phyloP scores from a whole-genome alignment of 805 yeast species.

The Millerozyma acaciae region DNA sequence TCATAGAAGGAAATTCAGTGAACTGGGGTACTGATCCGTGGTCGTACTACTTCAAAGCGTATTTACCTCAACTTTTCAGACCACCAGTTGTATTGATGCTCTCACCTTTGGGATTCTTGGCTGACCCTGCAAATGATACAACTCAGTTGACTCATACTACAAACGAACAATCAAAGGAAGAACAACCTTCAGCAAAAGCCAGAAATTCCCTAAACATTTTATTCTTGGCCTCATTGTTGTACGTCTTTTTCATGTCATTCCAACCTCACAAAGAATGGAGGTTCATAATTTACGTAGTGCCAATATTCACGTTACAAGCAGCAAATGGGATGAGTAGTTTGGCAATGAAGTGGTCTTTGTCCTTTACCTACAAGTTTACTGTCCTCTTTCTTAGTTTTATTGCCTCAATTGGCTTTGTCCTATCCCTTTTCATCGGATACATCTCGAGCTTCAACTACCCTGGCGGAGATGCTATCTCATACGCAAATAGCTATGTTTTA shows the following conservation, averaged over 20 bases:
- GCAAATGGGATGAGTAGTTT: slow-evolving; percentile 52
- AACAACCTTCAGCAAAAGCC: slow-evolving; percentile 21
- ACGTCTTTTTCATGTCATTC: slow-evolving; percentile 61
- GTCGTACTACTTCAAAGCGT: slow-evolving; percentile 57
- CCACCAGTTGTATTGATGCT: slow-evolving; percentile 45
- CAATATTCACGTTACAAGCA: slow-evolving; percentile 61
- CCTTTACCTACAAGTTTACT: slow-evolving; percentile 25
- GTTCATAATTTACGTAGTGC: slow-evolving; percentile 73
- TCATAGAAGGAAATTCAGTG: slow-evolving; percentile 65
- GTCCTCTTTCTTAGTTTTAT: slow-evolving; percentile 19
- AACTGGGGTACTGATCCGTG: slow-evolving; percentile 87
- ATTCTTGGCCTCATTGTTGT: slow-evolving; percentile 49
- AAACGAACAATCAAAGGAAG: slow-evolving; percentile 8
- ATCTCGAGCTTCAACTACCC: slow-evolving; percentile 80
- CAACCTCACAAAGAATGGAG: slow-evolving; percentile 96
- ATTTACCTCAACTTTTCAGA: slow-evolving; percentile 34
- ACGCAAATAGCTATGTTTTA: slow-evolving; percentile 45
- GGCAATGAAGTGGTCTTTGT: slow-evolving; percentile 13
- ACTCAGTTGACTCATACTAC: neutral
- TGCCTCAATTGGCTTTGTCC: slow-evolving; percentile 23
- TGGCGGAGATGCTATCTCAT: slow-evolving; percentile 71
- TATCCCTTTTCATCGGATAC: slow-evolving; percentile 51
- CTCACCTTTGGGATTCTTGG: slow-evolving; percentile 33
- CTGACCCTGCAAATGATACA: slow-evolving; percentile 40
- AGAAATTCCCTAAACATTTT: slow-evolving; percentile 41